These are phyloP conservation scores for Sporothrix variecibatus DNA, from an alignment of 2,329 filamentous ascomycete genomes.

Conservation along the genomic window DNA sequence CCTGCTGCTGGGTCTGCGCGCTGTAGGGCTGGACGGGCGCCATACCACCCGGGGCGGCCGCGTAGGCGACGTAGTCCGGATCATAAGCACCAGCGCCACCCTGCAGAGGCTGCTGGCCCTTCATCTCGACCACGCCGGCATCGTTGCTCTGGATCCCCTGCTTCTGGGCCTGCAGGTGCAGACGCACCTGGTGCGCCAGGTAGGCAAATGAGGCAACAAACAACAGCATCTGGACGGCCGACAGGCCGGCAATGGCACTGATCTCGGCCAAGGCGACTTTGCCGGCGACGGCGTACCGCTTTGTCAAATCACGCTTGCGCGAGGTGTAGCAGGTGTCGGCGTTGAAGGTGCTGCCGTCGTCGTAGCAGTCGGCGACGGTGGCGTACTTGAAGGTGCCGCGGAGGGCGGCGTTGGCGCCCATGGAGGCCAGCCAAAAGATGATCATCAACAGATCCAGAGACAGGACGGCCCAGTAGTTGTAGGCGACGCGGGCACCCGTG, in stretches of 20 bases:
- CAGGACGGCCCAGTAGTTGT: constrained; percentile 41
- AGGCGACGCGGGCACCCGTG: constrained; percentile 31
- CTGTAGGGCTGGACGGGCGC: not conserved
- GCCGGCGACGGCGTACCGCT: constrained; percentile 32
- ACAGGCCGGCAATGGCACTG: constrained; percentile 38
- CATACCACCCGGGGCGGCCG: not conserved
- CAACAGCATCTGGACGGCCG: constrained; percentile 35
- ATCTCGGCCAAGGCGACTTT: constrained; percentile 34
- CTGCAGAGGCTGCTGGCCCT: constrained; percentile 30
- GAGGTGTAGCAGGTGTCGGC: constrained; percentile 33
- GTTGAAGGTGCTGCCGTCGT: constrained; percentile 36
- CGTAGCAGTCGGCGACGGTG: constrained; percentile 34
- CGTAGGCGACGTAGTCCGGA: not conserved
- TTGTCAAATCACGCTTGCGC: constrained; percentile 30
- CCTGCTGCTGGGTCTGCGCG: not conserved
- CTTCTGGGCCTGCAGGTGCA: constrained; percentile 34
- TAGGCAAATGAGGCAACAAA: constrained; percentile 50
- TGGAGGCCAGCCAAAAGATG: constrained; percentile 40
- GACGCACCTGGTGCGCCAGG: constrained; percentile 39
- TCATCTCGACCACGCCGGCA: constrained; percentile 36
- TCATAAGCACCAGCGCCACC: not conserved
- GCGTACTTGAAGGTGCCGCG: constrained; percentile 33
- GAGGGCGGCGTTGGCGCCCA: constrained; percentile 37
- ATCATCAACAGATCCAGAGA: constrained; percentile 38
- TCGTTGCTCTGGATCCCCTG: constrained; percentile 28